Base-by-base conservation (phyloP, 1,139 yeast genomes). In the Yamadazyma trypodendri region DNA sequence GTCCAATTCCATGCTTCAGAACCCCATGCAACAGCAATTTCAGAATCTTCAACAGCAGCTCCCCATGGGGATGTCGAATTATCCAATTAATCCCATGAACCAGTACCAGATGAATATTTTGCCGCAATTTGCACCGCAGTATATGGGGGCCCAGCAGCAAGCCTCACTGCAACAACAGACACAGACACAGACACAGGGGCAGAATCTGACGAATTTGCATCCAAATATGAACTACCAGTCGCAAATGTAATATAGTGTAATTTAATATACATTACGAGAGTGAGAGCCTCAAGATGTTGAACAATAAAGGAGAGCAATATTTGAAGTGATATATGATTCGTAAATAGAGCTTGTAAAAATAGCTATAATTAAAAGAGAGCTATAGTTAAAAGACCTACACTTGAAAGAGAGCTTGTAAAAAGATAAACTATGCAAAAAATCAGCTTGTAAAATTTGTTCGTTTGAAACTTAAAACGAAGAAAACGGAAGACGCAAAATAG, bases 61-160 rank as follows among this genome's bases (percentile, higher is more conserved):
- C 4, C 35, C 35, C 18, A 32, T 32, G 35, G 24, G 27, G 28
- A 32, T 24, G 28, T 32, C 34, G 7, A 25, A 25, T 20, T 32
- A n/a, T 12, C 39, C 39, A 6, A 31, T 33, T 12, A 33, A 29
- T 22, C 24, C 36, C 8, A 36, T 36, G 39, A 30, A 29, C 27
- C 36, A 37, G 22, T 30, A 33, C 16, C 40, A 37, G 34, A 28
- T 33, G 32, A 37, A 37, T 13, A 25, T 37, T 20, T 14, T 33
- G 14, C 37, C 37, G 2, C 40, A 37, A 13, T 37, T 24, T 22
- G 24, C 24, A 3, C 28, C 22, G 2, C 40, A 37, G 14, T 37
- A 37, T 23, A 12, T 18, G 15, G 29, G 24, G 28, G 21, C 9
- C 15, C 35, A 24, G 16, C 34, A 22, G 6, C 34, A 32, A 22